Percentiles rank a stretch among this genome's conserved stretches.
These are phyloP conservation scores for Escovopsis sp. DNA, from an alignment of 2,329 filamentous ascomycete genomes.

Conservation along the genomic window DNA sequence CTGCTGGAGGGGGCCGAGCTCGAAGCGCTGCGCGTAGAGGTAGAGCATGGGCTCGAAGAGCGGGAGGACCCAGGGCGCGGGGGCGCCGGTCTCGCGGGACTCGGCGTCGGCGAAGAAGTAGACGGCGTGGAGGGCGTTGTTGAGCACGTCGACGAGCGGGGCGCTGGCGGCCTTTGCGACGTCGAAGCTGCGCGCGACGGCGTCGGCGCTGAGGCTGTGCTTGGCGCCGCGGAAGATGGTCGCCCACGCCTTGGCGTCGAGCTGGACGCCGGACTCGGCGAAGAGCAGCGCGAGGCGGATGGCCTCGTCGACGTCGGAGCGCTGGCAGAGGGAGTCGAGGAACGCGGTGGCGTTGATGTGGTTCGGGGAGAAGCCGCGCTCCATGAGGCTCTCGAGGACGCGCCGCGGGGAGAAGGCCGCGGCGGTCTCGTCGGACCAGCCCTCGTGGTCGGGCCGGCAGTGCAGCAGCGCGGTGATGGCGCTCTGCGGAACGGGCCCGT, in stretches of 20 bases:
- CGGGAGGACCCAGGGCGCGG: constrained; percentile 20
- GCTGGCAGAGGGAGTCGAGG: constrained; percentile 55
- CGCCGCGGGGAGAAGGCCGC: constrained; percentile 16
- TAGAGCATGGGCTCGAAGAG: constrained; percentile 34
- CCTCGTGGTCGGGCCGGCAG: constrained; percentile 11
- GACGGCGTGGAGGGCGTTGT: constrained; percentile 33
- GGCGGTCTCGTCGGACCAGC: constrained; percentile 7
- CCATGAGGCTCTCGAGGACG: constrained; percentile 30
- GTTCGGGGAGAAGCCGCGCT: constrained; percentile 49
- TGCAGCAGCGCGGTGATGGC: constrained; percentile 46
- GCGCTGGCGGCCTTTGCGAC: constrained; percentile 34
- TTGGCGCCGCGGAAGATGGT: constrained; percentile 61
- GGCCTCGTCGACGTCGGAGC: constrained; percentile 21
- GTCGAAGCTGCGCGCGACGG: constrained; percentile 28
- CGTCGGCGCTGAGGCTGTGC: constrained; percentile 33
- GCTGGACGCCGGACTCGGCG: constrained; percentile 32
- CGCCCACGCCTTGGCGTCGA: constrained; percentile 53
- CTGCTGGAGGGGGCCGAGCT: constrained; percentile 28
- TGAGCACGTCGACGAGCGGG: constrained; percentile 19
- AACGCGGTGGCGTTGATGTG: constrained; percentile 49
- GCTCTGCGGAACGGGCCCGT: constrained; percentile 32
- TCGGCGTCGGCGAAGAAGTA: constrained; percentile 30
- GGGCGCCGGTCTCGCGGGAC: constrained; percentile 13
- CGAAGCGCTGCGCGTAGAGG: constrained; percentile 34
- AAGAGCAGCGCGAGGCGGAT: constrained; percentile 20